Evolutionary conservation across 2,329 filamentous ascomycete genomes (phyloP), one percentile per base, ranked within the genome.

Genomic region (Fusarium sp.): DNA sequence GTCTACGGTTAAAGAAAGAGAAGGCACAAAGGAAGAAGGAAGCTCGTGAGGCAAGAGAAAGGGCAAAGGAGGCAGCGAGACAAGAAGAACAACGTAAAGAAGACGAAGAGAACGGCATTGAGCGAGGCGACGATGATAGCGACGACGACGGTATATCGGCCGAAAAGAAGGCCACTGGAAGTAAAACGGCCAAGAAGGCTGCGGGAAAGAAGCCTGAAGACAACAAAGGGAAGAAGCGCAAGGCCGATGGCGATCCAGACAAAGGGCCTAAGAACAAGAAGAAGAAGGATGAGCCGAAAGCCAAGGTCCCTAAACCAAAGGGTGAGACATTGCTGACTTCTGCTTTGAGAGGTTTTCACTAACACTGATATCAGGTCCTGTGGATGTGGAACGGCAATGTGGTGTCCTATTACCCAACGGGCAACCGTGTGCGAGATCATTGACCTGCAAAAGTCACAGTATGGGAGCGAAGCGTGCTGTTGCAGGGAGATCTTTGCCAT

Each of bases 401-500:
- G 94, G 94, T 84, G 94, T 97, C 36, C 85, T 90, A 21, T 83
- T 97, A 56, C 87, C 92, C 0, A 97, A 97, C 74, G 93, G 94
- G 2, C 91, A 92, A 62, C 91, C 91, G 54, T 97, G 94, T 77
- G 94, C 94, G 13, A 85, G 94, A 56, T 96, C 93, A 5, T 80
- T 97, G 59, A 97, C 94, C 0, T 97, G 94, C 83, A 97, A 97
- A 80, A 95, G 91, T 62, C 94, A 97, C 70, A 90, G 87, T n/a
- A 97, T 97, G 94, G 94, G 94, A 13, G 91, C 94, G 7, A 97
- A 97, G 80, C 87, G 94, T 71, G 91, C 91, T 1, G 94, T 97
- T 5, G 91, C 93, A 7, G 94, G 94, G 1, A 86, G 94, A 63
- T 96, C 92, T 42, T 81, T 97, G 61, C 94, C 94, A 2, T 97